Conservation (phyloP, 2,329 filamentous ascomycete species). For the Canariomyces notabilis region DNA sequence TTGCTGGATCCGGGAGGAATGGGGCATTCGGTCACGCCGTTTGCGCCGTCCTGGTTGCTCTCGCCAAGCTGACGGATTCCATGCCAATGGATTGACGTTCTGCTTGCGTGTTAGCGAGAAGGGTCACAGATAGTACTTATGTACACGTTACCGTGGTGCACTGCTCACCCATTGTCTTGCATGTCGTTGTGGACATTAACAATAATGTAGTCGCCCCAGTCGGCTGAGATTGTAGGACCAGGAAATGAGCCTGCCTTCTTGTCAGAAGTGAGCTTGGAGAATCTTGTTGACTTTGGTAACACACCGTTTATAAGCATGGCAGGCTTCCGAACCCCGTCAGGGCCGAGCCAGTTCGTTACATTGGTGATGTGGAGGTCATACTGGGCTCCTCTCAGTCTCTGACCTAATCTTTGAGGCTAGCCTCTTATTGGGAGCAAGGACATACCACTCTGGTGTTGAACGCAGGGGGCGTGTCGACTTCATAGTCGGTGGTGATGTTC, state of each 20-base stretch:
- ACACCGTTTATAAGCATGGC: constrained; percentile 24
- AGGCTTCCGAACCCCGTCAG: constrained; percentile 20
- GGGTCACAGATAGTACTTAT: background rate
- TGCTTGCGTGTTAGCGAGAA: constrained; percentile 15
- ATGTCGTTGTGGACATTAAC: constrained; percentile 25
- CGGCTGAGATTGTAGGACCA: constrained; percentile 20
- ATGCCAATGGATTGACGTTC: constrained; percentile 45
- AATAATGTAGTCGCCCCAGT: constrained; percentile 23
- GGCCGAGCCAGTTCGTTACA: constrained; percentile 22
- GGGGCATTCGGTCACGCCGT: constrained; percentile 41
- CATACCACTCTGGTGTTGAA: constrained; percentile 26
- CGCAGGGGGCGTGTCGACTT: constrained; percentile 23
- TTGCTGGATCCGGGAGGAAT: constrained; percentile 31
- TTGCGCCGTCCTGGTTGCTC: constrained; percentile 41
- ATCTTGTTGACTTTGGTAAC: background rate
- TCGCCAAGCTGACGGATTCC: constrained; percentile 41
- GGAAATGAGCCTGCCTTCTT: constrained; percentile 16
- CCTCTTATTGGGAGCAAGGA: background rate
- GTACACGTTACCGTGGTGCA: background rate
- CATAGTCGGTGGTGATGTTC: constrained; percentile 30
- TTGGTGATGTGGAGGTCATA: constrained; percentile 28
- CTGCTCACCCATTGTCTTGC: constrained; percentile 26
- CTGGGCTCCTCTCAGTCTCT: constrained; percentile 11
- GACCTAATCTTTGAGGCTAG: background rate
- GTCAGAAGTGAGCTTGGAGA: background rate